Percentiles rank a stretch among this genome's conserved stretches.
Evolutionary conservation across 2,329 filamentous ascomycete genomes (phyloP).

Genomic region (Cytospora piceae): DNA sequence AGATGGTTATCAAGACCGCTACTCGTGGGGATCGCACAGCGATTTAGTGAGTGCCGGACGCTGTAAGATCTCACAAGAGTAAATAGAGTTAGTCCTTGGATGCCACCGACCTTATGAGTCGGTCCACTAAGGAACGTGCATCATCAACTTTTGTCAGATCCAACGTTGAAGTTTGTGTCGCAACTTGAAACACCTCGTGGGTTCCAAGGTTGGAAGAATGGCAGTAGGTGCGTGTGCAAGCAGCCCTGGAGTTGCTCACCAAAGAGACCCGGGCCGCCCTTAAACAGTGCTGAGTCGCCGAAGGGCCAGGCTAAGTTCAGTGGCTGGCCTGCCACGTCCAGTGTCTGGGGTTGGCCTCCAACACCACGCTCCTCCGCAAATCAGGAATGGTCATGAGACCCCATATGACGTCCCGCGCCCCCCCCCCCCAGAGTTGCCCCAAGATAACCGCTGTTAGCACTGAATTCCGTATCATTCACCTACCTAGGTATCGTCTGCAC

Average conservation of each 20-base stretch:
- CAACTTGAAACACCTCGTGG: neutral
- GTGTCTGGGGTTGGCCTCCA: neutral
- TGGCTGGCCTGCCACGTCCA: neutral
- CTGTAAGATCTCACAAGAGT: too few relatives aligned
- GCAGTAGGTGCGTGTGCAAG: neutral
- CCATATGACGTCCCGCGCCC: slow-evolving; percentile 29
- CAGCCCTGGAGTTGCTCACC: too few relatives aligned
- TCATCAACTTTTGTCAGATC: neutral
- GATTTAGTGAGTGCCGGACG: too few relatives aligned
- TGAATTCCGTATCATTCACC: slow-evolving; percentile 2
- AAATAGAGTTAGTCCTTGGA: neutral
- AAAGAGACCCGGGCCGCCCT: neutral
- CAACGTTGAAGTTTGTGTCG: neutral
- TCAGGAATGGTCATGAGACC: slow-evolving; percentile 16
- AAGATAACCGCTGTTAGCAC: slow-evolving; percentile 27
- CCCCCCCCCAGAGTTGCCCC: slow-evolving; percentile 9
- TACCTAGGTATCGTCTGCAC: neutral
- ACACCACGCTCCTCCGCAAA: slow-evolving; percentile 5
- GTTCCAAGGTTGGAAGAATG: neutral
- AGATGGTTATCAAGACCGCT: too few relatives aligned
- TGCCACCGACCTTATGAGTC: neutral
- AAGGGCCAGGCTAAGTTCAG: neutral
- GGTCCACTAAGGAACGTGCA: neutral
- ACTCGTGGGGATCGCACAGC: too few relatives aligned
- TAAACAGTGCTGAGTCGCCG: neutral